A percentile compares a stretch with the other conserved stretches of the same genome.
Evolutionary conservation across 2,329 filamentous ascomycete genomes (phyloP).

Genomic region (Sporothrix globosa): DNA sequence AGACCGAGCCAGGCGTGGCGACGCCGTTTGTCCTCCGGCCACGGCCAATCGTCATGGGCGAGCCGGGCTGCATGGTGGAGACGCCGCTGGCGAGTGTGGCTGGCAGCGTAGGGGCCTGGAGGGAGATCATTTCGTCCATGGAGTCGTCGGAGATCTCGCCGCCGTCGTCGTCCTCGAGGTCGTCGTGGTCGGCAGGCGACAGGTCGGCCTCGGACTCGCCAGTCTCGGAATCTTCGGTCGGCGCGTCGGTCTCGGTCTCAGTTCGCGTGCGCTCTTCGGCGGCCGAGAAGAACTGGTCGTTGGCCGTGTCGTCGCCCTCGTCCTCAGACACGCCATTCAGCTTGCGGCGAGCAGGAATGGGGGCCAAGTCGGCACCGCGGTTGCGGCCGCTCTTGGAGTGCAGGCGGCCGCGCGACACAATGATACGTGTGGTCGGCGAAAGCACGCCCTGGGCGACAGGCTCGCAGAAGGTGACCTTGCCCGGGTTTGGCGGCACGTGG

Average conservation of each 20-base stretch:
- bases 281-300: conserved; percentile 90
- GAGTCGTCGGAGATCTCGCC: conserved; percentile 85
- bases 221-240: conserved; percentile 40
- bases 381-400: conserved; percentile 51
- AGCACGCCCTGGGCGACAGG: conserved; percentile 88
- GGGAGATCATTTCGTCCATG: conserved; percentile 88
- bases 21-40: conserved; percentile 70
- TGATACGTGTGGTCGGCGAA: conserved; percentile 76
- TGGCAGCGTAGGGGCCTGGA: conserved; percentile 77
- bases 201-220: conserved; percentile 61
- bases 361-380: conserved; percentile 41
- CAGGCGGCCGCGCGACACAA: conserved; percentile 69
- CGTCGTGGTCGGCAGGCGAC: conserved; percentile 67
- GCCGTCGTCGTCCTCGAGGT: conserved; percentile 75
- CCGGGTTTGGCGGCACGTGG: conserved; percentile 80
- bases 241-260: conserved; percentile 62
- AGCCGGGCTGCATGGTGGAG: conserved; percentile 78
- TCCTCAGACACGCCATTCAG: conserved; percentile 64
- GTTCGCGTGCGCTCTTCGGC: conserved; percentile 74
- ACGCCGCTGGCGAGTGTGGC: conserved; percentile 77
- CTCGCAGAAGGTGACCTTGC: conserved; percentile 89
- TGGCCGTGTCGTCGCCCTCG: conserved; percentile 76
- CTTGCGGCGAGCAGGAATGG: conserved; percentile 53
- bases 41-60: conserved; percentile 73
- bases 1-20: conserved; percentile 82